These are phyloP conservation scores for Wakefieldia striispora DNA, from an alignment of 768 basidiomycete genomes.

Conservation along the genomic window DNA sequence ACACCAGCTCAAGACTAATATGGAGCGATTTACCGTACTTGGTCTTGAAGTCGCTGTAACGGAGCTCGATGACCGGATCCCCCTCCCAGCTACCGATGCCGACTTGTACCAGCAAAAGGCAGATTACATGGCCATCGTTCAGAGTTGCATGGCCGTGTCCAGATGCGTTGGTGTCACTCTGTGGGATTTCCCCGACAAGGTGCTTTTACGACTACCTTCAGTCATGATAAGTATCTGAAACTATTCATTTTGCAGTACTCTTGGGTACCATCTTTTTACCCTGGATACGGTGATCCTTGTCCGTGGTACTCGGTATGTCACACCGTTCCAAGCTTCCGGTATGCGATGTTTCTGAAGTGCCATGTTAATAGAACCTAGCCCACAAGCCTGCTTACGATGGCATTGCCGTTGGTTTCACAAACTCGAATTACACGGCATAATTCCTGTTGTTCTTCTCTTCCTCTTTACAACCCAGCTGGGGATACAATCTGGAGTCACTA, in stretches of 20 bases:
- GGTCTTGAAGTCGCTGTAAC: conserved; percentile 69
- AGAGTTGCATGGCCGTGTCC: conserved; percentile 45
- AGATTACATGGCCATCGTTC: conserved; percentile 57
- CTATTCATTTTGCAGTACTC: conserved; percentile 9
- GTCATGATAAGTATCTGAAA: neutral
- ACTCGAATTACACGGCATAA: neutral
- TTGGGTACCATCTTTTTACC: conserved; percentile 10
- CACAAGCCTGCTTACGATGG: conserved; percentile 15
- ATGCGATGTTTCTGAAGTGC: neutral
- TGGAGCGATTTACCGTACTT: conserved; percentile 52
- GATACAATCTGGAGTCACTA: no score
- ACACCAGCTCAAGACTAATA: conserved; percentile 40
- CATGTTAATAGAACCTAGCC: conserved; percentile 8
- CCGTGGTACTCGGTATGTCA: conserved; percentile 16
- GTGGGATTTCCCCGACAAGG: conserved; percentile 43
- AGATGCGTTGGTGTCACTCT: conserved; percentile 38
- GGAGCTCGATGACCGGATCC: conserved; percentile 65
- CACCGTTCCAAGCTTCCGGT: neutral
- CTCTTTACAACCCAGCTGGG: no score
- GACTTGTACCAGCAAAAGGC: conserved; percentile 50
- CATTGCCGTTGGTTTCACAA: conserved; percentile 9
- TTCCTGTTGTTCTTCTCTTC: neutral
- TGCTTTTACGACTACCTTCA: neutral
- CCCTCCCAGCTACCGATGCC: conserved; percentile 44
- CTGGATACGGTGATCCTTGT: conserved; percentile 12